Conservation (phyloP, 306 rosid genomes). For the Corylus americana region DNA sequence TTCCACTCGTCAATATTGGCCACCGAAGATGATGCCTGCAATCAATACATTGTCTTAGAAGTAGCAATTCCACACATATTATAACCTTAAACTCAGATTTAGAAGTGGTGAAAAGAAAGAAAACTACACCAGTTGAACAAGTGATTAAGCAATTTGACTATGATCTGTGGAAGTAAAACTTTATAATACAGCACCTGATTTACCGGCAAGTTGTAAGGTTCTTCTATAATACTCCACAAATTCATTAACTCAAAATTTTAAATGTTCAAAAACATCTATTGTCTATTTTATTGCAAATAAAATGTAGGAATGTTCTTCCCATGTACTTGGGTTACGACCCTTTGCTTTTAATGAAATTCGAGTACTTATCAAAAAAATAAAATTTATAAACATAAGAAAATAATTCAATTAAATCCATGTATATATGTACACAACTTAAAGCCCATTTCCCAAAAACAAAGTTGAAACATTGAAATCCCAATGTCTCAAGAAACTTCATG, state of each 20-base stretch:
- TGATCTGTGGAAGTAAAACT: neutral
- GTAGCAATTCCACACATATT: conserved; percentile 6
- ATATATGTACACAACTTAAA: neutral
- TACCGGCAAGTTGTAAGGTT: neutral
- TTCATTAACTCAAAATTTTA: neutral
- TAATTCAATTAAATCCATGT: neutral
- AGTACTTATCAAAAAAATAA: neutral
- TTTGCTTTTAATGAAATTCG: no score
- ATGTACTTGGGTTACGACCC: no score
- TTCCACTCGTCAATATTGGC: conserved; percentile 98
- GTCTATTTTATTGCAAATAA: neutral
- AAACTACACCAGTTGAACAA: neutral
- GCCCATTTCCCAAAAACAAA: neutral
- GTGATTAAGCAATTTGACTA: neutral
- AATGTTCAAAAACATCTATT: neutral
- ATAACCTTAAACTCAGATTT: neutral
- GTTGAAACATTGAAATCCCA: neutral
- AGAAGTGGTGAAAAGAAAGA: neutral
- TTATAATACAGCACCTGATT: neutral
- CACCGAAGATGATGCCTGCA: conserved; percentile 84
- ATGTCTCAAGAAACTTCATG: neutral
- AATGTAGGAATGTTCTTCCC: neutral
- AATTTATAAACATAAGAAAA: neutral
- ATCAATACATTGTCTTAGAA: conserved; percentile 27
- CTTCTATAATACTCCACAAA: neutral